Conservation (phyloP, 1,139 yeast genomes). For the Meyerozyma sp. region DNA sequence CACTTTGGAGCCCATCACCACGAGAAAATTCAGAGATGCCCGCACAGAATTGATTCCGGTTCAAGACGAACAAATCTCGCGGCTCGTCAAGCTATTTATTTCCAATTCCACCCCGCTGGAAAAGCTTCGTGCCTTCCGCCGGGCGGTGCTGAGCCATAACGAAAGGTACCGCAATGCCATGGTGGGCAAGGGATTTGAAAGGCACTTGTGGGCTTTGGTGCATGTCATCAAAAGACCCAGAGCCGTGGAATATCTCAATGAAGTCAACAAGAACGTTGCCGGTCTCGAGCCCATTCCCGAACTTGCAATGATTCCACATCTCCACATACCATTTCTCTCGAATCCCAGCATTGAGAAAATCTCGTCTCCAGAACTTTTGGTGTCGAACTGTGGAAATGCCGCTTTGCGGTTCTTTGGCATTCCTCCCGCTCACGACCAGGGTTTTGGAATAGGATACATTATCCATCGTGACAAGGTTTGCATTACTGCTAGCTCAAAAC, state of each 20-base stretch:
- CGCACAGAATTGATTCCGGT: slow-evolving; percentile 65
- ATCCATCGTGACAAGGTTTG: slow-evolving; percentile 56
- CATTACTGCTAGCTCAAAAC: slow-evolving; percentile 66
- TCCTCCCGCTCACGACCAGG: slow-evolving; percentile 70
- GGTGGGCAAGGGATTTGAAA: slow-evolving; percentile 63
- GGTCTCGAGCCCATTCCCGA: slow-evolving; percentile 16
- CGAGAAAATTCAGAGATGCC: slow-evolving; percentile 60
- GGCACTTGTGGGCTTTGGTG: slow-evolving; percentile 61
- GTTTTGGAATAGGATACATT: slow-evolving; percentile 74
- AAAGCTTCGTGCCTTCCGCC: slow-evolving; percentile 49
- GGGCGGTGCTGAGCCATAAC: slow-evolving; percentile 50
- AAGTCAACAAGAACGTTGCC: slow-evolving; percentile 29
- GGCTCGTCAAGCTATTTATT: slow-evolving; percentile 57
- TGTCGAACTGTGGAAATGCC: slow-evolving; percentile 71
- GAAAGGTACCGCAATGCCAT: slow-evolving; percentile 46
- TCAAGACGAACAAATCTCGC: slow-evolving; percentile 50
- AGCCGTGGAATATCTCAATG: slow-evolving; percentile 36
- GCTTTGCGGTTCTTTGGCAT: slow-evolving; percentile 70
- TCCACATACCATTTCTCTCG: slow-evolving; percentile 50
- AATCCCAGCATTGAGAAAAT: slow-evolving; percentile 48
- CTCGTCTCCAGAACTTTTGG: slow-evolving; percentile 37
- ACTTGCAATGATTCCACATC: slow-evolving; percentile 40
- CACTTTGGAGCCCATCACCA: slow-evolving; percentile 69
- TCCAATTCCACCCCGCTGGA: slow-evolving; percentile 40
- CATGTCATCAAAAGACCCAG: slow-evolving; percentile 33